phyloP scores from a whole-genome alignment of 176 grass and related monocot species.

The Sorghum bicolor region DNA sequence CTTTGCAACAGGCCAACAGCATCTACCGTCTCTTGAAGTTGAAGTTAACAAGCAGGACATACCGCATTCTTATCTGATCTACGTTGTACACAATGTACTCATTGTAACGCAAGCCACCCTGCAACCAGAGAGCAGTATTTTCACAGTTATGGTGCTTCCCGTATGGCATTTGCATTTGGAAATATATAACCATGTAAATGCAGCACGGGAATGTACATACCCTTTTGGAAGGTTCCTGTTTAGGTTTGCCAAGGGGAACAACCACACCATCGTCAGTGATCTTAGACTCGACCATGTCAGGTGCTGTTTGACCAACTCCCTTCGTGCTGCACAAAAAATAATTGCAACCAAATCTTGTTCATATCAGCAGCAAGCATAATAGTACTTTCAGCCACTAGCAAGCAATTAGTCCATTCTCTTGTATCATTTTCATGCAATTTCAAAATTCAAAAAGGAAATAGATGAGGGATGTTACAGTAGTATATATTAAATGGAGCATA shows the following conservation, averaged over 20 bases:
- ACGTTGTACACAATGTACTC: constrained; percentile 92
- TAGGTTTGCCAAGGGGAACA: constrained; percentile 77
- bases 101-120: constrained; percentile 90
- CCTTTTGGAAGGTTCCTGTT: constrained; percentile 51
- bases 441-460: neutral
- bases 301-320: constrained; percentile 65
- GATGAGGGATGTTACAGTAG: neutral
- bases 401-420: neutral
- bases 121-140: constrained; percentile 30
- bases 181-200: neutral
- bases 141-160: neutral
- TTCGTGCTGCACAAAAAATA: constrained; percentile 70
- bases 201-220: constrained; percentile 8
- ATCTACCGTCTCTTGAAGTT: constrained; percentile 54
- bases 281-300: constrained; percentile 49
- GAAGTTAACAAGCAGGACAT: constrained; percentile 71
- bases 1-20: neutral
- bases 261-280: constrained; percentile 52
- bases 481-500: neutral
- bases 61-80: constrained; percentile 92
- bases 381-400: neutral
- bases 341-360: constrained; percentile 23
- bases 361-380: constrained; percentile 2
- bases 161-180: neutral
- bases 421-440: neutral